Evolutionary conservation across 2,329 filamentous ascomycete genomes (phyloP).

Genomic region (Trichoderma oligosporum): DNA sequence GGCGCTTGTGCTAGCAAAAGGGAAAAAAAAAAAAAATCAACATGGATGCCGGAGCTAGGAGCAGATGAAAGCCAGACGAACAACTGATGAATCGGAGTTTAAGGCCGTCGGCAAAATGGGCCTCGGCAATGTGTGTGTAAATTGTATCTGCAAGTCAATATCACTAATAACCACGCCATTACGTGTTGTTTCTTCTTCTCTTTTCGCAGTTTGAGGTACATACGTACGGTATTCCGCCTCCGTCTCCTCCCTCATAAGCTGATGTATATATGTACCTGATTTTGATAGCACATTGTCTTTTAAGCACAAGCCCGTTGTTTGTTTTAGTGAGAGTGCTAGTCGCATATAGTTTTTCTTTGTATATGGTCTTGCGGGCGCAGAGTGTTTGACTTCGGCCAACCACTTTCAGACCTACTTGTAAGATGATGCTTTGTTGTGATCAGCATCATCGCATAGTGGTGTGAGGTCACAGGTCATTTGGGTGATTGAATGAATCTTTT

Average conservation of each 20-base stretch:
- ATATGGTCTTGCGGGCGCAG: slow-evolving; percentile 6
- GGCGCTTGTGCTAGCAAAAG: slow-evolving; percentile 15
- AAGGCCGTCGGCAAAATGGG: slow-evolving; percentile 17
- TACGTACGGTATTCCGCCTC: too few species aligned
- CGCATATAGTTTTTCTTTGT: neutral
- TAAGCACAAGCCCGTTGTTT: neutral
- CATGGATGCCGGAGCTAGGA: slow-evolving; percentile 16
- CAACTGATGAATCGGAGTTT: slow-evolving; percentile 16
- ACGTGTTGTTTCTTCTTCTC: neutral
- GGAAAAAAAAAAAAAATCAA: too few species aligned
- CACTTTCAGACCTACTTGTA: neutral
- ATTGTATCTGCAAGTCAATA: slow-evolving; percentile 2
- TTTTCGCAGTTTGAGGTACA: too few species aligned
- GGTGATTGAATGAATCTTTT: neutral
- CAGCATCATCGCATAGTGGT: slow-evolving; percentile 5
- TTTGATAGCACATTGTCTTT: neutral
- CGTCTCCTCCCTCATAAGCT: too few species aligned
- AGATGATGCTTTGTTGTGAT: neutral
- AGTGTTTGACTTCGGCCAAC: neutral
- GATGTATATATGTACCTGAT: too few species aligned
- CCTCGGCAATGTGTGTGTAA: neutral
- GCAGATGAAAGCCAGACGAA: neutral
- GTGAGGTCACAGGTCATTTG: too few species aligned
- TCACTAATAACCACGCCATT: slow-evolving; percentile 1
- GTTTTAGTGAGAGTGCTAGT: neutral